phyloP scores from a whole-genome alignment of 352 stramenopile species.

The Globisporangium acanthophoron region DNA sequence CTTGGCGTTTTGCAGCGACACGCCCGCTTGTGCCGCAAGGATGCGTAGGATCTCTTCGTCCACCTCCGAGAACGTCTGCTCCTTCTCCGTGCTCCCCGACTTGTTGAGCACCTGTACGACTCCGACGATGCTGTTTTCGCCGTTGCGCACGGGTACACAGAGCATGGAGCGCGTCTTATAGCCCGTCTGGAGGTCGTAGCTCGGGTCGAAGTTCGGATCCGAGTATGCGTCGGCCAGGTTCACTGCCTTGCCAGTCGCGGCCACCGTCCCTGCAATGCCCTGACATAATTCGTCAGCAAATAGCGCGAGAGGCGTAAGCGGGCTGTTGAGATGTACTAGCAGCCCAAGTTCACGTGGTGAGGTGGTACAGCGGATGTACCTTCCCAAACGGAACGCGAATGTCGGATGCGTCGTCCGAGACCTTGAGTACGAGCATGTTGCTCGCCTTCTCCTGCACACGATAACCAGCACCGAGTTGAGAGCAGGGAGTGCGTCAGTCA shows the following conservation, averaged over 20 bases:
- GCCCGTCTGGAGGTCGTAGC: constrained; percentile 89
- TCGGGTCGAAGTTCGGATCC: constrained; percentile 90
- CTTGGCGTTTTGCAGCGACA: constrained; percentile 84
- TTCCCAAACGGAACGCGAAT: constrained; percentile 82
- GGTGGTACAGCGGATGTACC: constrained; percentile 17
- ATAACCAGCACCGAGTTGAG: background rate
- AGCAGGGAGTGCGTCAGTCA: background rate
- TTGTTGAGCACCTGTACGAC: constrained; percentile 91
- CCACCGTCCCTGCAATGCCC: constrained; percentile 88
- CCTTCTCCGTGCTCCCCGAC: constrained; percentile 47
- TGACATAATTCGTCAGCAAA: constrained; percentile 10
- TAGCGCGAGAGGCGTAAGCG: background rate
- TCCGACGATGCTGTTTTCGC: constrained; percentile 73
- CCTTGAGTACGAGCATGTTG: constrained; percentile 80
- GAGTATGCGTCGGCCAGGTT: constrained; percentile 92
- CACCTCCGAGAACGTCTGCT: constrained; percentile 64
- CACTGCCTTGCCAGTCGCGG: constrained; percentile 66
- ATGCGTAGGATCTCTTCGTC: constrained; percentile 89
- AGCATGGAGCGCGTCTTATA: constrained; percentile 91
- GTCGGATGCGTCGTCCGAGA: constrained; percentile 80
- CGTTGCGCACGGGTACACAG: constrained; percentile 85
- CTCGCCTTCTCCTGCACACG: constrained; percentile 48
- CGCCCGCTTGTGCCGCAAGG: constrained; percentile 77
- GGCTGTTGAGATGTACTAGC: background rate
- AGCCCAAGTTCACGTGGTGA: background rate